phyloP scores from a whole-genome alignment of 2,329 filamentous ascomycete species.

The Cytospora chrysosperma region DNA sequence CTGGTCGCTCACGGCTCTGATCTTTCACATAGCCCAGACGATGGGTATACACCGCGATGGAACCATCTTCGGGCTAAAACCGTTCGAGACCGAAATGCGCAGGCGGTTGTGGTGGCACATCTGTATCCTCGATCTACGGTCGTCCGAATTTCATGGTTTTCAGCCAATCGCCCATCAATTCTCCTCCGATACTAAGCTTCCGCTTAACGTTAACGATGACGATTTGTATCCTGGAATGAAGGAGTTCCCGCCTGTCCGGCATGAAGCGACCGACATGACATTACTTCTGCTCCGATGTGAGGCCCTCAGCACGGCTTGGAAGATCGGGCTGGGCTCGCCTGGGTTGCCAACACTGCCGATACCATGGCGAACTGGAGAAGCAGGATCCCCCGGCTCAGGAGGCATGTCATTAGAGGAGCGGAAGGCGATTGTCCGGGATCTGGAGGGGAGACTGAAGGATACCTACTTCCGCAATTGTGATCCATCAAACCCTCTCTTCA shows the following conservation, averaged over 20 bases:
- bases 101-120: constrained; percentile 60
- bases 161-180: constrained; percentile 41
- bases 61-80: constrained; percentile 43
- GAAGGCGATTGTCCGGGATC: background rate
- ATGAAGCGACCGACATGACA: constrained; percentile 52
- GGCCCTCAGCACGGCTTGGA: constrained; percentile 30
- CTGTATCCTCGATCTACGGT: constrained; percentile 52
- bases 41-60: constrained; percentile 52
- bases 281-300: constrained; percentile 38
- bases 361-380: background rate
- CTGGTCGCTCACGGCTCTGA: constrained; percentile 60
- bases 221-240: constrained; percentile 46
- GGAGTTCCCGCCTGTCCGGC: constrained; percentile 42
- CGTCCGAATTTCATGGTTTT: constrained; percentile 52
- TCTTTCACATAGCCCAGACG: constrained; percentile 50
- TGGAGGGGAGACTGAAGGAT: constrained; percentile 1
- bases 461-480: constrained; percentile 12
- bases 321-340: constrained; percentile 8
- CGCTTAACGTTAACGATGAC: constrained; percentile 52
- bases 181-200: constrained; percentile 48
- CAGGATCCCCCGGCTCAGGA: background rate
- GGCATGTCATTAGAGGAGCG: background rate
- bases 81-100: constrained; percentile 59
- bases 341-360: background rate
- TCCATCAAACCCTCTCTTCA: constrained; percentile 1